Evolutionary conservation across 768 basidiomycete species (phyloP).

Genomic region (Lyophyllum decastes): DNA sequence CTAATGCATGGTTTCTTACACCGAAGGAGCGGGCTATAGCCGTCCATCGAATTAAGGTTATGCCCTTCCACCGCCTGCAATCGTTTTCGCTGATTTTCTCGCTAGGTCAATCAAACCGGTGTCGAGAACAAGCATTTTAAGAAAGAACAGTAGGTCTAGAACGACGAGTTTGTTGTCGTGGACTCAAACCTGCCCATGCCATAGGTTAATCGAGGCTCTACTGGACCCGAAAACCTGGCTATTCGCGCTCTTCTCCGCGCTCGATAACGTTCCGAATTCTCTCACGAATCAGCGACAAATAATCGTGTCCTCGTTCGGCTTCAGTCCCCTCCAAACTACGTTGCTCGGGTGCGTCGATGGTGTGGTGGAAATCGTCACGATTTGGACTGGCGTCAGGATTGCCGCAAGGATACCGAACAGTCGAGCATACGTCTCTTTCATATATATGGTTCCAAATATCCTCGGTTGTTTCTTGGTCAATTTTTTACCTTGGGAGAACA

Average conservation of each 20-base stretch:
- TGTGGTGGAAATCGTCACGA: slow-evolving; percentile 65
- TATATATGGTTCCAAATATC: slow-evolving; percentile 67
- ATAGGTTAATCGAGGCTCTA: slow-evolving; percentile 68
- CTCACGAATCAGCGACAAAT: slow-evolving; percentile 64
- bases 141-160: slow-evolving; percentile 65
- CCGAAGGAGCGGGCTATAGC: slow-evolving; percentile 63
- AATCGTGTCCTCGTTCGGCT: slow-evolving; percentile 69
- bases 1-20: slow-evolving; percentile 75
- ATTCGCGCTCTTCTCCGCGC: slow-evolving; percentile 65
- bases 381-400: slow-evolving; percentile 63
- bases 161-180: neutral
- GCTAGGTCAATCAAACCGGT: slow-evolving; percentile 54
- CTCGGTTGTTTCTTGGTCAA: slow-evolving; percentile 64
- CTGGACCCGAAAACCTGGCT: slow-evolving; percentile 75
- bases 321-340: slow-evolving; percentile 63
- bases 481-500: slow-evolving; percentile 63
- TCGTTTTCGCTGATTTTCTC: neutral
- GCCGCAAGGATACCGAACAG: slow-evolving; percentile 57
- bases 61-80: neutral
- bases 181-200: neutral
- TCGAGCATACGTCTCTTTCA: slow-evolving; percentile 61
- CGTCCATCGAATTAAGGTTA: slow-evolving; percentile 63
- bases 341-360: slow-evolving; percentile 70
- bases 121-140: slow-evolving; percentile 84
- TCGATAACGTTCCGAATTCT: slow-evolving; percentile 67